Base-by-base conservation (phyloP, 2,329 filamentous ascomycete genomes). In the Huntiella moniliformis region DNA sequence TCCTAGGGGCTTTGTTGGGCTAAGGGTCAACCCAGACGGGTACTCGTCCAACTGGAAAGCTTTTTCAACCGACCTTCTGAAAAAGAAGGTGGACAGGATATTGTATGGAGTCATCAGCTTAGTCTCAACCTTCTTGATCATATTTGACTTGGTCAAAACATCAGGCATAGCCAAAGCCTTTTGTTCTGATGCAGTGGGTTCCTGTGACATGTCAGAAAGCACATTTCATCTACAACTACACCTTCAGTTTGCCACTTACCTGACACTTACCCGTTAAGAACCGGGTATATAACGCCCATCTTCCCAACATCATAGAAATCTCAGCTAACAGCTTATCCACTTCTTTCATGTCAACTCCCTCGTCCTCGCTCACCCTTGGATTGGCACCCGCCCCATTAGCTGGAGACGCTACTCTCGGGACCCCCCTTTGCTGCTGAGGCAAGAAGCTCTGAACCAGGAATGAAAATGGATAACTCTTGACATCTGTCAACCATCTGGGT, bases 391-490 rank as follows among this genome's bases (percentile, higher is more conserved):
- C 66, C 11, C 74, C 50, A 16, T 42, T 44, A 4, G 82, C 82
- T 1, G 88, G 88, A 1, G 87, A 93, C 52, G 71, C 79, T 34
- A 84, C 74, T 38, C 84, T 73, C 2, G 79, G 72, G 2, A 77
- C 77, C 1, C 74, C 74, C 4, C 73, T 67, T 50, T 79, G 79
- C 48, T 84, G 79, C 28, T 73, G 67, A 0, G 83, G 77, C 40
- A 94, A 60, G 58, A 94, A 95, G 63, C 87, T 95, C 61, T 95
- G 87, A 0, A 96, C 87, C 38, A 98, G 66, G 57, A 98, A 98
- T 0, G 87, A 94, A 60, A 94, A 98, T 1, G 91, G 87, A 58
- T 98, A 98, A 46, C 87, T 94, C 64, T 92, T 96, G 60, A 94
- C 84, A 56, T 98, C 91, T 2, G 83, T 96, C 51, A 98, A 67